These are phyloP conservation scores for Trichoderma polysporum DNA, from an alignment of 2,329 filamentous ascomycete genomes.

Conservation along the genomic window DNA sequence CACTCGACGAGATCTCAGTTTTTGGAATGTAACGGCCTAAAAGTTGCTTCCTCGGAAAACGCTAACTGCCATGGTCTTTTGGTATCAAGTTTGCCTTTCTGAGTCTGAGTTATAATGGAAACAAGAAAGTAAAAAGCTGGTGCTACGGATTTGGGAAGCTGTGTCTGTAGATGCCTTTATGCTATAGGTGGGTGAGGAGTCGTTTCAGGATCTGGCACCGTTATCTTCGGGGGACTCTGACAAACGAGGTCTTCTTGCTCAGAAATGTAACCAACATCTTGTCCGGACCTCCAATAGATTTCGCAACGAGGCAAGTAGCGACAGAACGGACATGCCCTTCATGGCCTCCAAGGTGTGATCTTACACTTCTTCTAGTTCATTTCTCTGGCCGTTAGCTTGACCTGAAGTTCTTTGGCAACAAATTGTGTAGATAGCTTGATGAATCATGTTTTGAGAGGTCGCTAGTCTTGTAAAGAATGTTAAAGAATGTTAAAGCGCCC, in stretches of 20 bases:
- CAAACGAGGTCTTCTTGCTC: neutral
- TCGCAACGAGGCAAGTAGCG: neutral
- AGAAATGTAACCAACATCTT: neutral
- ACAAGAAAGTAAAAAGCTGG: neutral
- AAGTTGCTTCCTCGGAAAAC: too few relatives aligned
- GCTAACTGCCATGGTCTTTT: too few relatives aligned
- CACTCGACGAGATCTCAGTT: too few relatives aligned
- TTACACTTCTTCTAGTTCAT: slow-evolving; percentile 40
- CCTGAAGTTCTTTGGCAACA: slow-evolving; percentile 49
- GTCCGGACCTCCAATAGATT: neutral
- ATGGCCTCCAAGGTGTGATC: neutral
- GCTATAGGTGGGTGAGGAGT: neutral
- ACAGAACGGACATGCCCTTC: neutral
- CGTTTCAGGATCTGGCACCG: neutral
- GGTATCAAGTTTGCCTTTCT: neutral
- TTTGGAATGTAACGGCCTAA: too few relatives aligned
- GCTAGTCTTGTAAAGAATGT: neutral
- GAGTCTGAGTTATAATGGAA: neutral
- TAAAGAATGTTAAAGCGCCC: neutral
- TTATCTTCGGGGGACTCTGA: neutral
- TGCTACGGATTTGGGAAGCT: neutral
- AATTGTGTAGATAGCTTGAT: neutral
- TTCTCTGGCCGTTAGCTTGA: slow-evolving; percentile 55
- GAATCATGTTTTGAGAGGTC: neutral
- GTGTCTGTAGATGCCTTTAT: neutral